Base-by-base conservation (phyloP, 2,329 filamentous ascomycete species). In the Rutstroemia sp. region DNA sequence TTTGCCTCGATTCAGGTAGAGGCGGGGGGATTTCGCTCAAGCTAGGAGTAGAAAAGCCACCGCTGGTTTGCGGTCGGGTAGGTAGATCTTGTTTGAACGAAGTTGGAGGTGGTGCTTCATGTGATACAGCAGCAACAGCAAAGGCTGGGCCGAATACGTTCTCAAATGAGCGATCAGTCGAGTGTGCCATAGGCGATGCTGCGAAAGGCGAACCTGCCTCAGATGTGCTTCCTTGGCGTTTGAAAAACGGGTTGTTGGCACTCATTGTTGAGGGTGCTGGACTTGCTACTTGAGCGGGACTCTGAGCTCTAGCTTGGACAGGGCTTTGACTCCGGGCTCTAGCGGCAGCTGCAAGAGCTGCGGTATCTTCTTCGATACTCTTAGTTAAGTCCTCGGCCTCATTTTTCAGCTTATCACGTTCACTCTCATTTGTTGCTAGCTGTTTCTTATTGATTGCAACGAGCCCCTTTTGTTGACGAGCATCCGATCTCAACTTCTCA, bases 371-470 rank as follows among this genome's bases (percentile, higher is more conserved):
- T 67, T 82, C 82, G 64, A 75, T 83, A 66, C 75, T 81, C 76
- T 78, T 86, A 70, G 73, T 79, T 61, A 86, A 79, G 51, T 83
- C 84, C 57, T 85, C 85, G 46, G 87, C 86, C 70, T 97, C 92
- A 1, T 77, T 75, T 74, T 91, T 92, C 41, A 96, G 76, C 75
- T 89, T 92, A 59, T 97, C 92, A 34, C 89, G 83, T 70, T 97
- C 92, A 48, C 82, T 82, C 71, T 99, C 94, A 57, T 87, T 89
- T 0, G 92, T 96, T 38, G 87, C 83, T 58, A 97, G 77, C 73
- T 99, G 94, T 75, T 99, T 99, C 78, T 95, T 97, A 75, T 96
- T 96, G 74, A 99, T 99, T 45, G 94, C 92, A 30, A 95, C 92
- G 62, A 97, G 78, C 17, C 94, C 94, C 75, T 95, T 97, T 69